Conservation (phyloP, 768 basidiomycete genomes). For the Cyclocybe aegerita region DNA sequence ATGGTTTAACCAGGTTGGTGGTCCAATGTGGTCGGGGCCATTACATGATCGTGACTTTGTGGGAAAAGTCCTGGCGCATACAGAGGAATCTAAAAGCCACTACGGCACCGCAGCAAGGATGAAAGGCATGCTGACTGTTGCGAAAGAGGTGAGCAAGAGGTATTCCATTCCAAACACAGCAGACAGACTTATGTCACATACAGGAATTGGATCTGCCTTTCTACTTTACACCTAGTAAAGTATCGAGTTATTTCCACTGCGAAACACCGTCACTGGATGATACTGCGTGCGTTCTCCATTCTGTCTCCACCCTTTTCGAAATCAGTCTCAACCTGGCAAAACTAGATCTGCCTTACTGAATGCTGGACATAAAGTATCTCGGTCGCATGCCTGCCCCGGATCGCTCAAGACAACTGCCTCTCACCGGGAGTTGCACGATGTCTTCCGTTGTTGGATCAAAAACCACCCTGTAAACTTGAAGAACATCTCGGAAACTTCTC, state of each 20-base stretch:
- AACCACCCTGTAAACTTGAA: constrained; percentile 79
- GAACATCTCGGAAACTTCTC: constrained; percentile 75
- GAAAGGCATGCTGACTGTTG: constrained; percentile 94
- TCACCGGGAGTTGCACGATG: constrained; percentile 69
- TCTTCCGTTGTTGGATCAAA: constrained; percentile 86
- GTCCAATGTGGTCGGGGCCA: constrained; percentile 96
- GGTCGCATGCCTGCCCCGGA: constrained; percentile 88
- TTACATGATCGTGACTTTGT: constrained; percentile 81
- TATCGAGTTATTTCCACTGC: constrained; percentile 83
- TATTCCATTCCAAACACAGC: not conserved
- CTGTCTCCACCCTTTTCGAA: too few relatives aligned
- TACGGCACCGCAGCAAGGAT: constrained; percentile 85
- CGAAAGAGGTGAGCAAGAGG: constrained; percentile 65
- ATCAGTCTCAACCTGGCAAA: not conserved
- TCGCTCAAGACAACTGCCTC: constrained; percentile 90
- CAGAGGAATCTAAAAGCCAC: constrained; percentile 56
- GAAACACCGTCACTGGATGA: constrained; percentile 73
- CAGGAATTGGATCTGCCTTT: constrained; percentile 80
- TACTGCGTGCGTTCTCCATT: too few relatives aligned
- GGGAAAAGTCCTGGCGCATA: constrained; percentile 68
- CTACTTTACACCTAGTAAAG: constrained; percentile 82
- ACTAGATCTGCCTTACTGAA: constrained; percentile 85
- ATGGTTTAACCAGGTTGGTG: constrained; percentile 60
- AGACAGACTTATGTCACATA: not conserved
- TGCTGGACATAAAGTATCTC: constrained; percentile 79